phyloP scores from a whole-genome alignment of 2,329 filamentous ascomycete species.

The Drechslerella stenobrocha region DNA sequence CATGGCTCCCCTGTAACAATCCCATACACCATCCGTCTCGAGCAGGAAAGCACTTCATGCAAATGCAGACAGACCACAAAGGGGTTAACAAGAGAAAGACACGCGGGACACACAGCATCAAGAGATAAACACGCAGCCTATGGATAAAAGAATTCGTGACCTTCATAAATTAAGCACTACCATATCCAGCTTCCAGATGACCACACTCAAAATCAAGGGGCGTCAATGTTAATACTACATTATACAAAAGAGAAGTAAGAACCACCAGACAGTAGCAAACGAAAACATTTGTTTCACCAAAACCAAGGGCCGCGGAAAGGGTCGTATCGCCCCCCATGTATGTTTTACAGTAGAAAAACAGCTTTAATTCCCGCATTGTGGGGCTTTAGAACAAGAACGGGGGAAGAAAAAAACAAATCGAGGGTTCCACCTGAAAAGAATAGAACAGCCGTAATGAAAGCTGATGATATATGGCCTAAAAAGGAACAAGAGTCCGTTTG shows the following conservation, averaged over 20 bases:
- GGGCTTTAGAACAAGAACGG: slow-evolving; percentile 31
- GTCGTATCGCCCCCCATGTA: slow-evolving; percentile 4
- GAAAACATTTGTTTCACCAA: slow-evolving; percentile 21
- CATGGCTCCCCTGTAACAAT: too few relatives aligned
- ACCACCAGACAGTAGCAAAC: slow-evolving; percentile 26
- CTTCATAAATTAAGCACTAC: slow-evolving; percentile 45
- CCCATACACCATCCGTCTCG: too few relatives aligned
- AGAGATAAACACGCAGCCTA: neutral
- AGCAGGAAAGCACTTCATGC: too few relatives aligned
- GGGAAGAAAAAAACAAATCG: too few relatives aligned
- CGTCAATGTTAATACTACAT: slow-evolving; percentile 41
- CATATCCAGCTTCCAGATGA: slow-evolving; percentile 25
- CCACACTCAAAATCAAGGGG: slow-evolving; percentile 51
- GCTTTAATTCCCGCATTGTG: slow-evolving; percentile 49
- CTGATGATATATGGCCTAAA: slow-evolving; percentile 28
- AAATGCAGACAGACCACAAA: too few relatives aligned
- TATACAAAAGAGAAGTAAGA: slow-evolving; percentile 36
- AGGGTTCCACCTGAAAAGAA: slow-evolving; percentile 45
- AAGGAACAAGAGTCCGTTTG: slow-evolving; percentile 40
- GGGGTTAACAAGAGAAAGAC: slow-evolving; percentile 54
- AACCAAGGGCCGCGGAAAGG: slow-evolving; percentile 13
- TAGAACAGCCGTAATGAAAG: too few relatives aligned
- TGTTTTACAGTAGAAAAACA: slow-evolving; percentile 53
- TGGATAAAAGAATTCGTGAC: slow-evolving; percentile 35
- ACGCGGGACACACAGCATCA: slow-evolving; percentile 52